Percentiles rank a stretch among this genome's conserved stretches.
These are phyloP conservation scores for Ophiostoma perfectum DNA, from an alignment of 2,329 filamentous ascomycete genomes.

Conservation along the genomic window DNA sequence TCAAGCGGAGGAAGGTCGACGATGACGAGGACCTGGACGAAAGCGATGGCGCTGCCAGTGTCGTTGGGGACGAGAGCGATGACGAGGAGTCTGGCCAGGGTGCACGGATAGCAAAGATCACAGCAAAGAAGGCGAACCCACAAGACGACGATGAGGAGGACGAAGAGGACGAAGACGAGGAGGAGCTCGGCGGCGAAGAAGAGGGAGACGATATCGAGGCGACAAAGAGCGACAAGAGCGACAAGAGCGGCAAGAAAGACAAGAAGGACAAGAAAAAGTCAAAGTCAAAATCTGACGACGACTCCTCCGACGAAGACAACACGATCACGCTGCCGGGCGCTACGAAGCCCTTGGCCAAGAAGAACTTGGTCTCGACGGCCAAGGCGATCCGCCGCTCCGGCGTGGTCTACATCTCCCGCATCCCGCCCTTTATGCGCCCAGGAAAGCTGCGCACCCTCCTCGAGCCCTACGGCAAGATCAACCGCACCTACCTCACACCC, in stretches of 20 bases:
- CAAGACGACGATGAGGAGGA: neutral
- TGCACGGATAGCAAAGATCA: neutral
- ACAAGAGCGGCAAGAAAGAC: neutral
- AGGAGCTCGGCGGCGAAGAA: conserved; percentile 23
- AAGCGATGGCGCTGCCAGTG: conserved; percentile 33
- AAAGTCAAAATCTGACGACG: neutral
- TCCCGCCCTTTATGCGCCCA: conserved; percentile 86
- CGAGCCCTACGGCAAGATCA: conserved; percentile 67
- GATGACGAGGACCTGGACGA: conserved; percentile 31
- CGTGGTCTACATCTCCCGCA: conserved; percentile 75
- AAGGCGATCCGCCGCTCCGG: conserved; percentile 66
- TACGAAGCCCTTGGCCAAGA: conserved; percentile 53
- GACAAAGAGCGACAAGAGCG: neutral
- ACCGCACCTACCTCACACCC: conserved; percentile 72
- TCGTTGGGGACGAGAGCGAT: conserved; percentile 26
- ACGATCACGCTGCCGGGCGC: conserved; percentile 41
- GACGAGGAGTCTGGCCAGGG: neutral
- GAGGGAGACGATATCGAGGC: neutral
- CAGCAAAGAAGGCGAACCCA: neutral
- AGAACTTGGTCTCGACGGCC: conserved; percentile 62
- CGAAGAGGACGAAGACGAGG: neutral
- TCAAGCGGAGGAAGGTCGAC: conserved; percentile 60
- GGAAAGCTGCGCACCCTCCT: conserved; percentile 69
- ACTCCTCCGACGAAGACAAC: conserved; percentile 25
- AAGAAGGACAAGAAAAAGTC: conserved; percentile 1